These are phyloP conservation scores for Mycena haematopus DNA, from an alignment of 768 basidiomycete genomes.

Conservation along the genomic window DNA sequence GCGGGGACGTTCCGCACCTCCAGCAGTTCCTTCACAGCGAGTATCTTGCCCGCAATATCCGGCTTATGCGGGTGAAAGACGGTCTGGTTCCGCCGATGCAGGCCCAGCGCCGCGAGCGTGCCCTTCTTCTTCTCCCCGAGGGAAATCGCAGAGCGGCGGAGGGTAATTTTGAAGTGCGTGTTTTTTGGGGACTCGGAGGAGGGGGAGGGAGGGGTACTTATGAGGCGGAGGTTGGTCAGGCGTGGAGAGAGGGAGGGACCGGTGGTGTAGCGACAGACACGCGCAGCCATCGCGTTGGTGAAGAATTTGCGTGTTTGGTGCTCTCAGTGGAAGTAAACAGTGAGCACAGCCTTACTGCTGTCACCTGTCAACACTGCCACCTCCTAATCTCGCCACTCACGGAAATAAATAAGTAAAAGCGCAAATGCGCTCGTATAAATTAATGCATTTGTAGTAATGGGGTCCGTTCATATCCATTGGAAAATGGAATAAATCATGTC, in stretches of 20 bases:
- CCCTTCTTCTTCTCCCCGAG: slow-evolving; percentile 73
- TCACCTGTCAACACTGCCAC: not conserved
- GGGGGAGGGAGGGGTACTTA: slow-evolving; percentile 12
- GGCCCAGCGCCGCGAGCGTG: slow-evolving; percentile 82
- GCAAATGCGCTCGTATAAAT: not conserved
- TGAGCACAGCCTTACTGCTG: not conserved
- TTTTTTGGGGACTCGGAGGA: slow-evolving; percentile 24
- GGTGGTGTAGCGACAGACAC: slow-evolving; percentile 20
- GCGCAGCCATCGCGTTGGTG: slow-evolving; percentile 15
- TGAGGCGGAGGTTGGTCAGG: slow-evolving; percentile 23
- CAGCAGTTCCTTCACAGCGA: slow-evolving; percentile 88
- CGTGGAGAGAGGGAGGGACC: slow-evolving; percentile 22
- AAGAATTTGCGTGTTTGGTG: slow-evolving; percentile 7
- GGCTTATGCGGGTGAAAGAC: slow-evolving; percentile 81
- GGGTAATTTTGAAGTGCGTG: slow-evolving; percentile 90
- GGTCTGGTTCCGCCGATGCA: slow-evolving; percentile 83
- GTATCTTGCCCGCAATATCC: slow-evolving; percentile 84
- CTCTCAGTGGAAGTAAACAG: not conserved
- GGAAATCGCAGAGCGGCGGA: slow-evolving; percentile 86
- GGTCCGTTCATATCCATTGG: too few species aligned
- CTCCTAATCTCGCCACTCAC: not conserved
- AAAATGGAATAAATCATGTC: not conserved
- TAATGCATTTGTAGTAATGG: too few species aligned
- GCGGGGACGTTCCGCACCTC: slow-evolving; percentile 85
- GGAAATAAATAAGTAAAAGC: not conserved